Conservation (phyloP, 2,329 filamentous ascomycete genomes). For the Teratosphaeria nubilosa region DNA sequence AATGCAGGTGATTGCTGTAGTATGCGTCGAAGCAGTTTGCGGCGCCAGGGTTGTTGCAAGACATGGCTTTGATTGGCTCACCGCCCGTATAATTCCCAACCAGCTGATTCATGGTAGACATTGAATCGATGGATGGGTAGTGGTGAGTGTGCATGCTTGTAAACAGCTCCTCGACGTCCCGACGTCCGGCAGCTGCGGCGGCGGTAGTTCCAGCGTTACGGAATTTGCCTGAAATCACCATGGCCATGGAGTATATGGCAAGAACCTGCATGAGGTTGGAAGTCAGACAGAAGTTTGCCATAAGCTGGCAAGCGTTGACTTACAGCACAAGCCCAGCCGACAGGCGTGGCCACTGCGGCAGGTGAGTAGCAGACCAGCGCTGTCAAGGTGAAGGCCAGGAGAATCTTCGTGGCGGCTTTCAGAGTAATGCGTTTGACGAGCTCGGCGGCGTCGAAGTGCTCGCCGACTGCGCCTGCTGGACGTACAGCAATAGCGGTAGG, state of each 20-base stretch:
- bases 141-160: neutral
- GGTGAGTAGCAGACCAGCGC: neutral
- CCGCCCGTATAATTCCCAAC: neutral
- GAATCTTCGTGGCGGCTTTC: neutral
- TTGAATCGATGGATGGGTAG: neutral
- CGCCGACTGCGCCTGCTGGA: neutral
- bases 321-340: neutral
- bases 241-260: neutral
- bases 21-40: neutral
- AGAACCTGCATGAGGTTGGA: neutral
- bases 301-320: neutral
- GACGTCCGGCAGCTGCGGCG: neutral
- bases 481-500: neutral
- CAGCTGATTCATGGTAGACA: neutral
- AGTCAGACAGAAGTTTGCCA: neutral
- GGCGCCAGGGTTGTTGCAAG: neutral
- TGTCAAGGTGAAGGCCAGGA: neutral
- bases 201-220: neutral
- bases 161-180: neutral
- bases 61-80: neutral
- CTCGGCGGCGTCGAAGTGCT: neutral
- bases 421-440: neutral
- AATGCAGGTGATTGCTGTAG: neutral
- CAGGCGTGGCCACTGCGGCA: neutral
- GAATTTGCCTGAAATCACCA: neutral